Evolutionary conservation across 192 early-diverging fungal genomes (phyloP), one percentile per base, ranked within the genome.

Genomic region (Umbelopsis sp.): DNA sequence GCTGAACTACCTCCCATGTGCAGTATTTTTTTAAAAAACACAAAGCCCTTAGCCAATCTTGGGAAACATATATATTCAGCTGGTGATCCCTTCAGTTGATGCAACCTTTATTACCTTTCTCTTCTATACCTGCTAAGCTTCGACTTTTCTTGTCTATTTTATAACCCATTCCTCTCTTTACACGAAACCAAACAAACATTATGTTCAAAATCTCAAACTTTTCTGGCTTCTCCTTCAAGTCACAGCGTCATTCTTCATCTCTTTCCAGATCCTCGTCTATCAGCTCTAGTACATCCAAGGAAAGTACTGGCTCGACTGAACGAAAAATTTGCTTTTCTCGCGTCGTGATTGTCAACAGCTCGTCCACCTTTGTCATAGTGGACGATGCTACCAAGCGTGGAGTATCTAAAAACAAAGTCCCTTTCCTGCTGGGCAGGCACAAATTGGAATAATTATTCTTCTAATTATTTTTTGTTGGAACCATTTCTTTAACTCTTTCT

Each of bases 261-360:
- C 31, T 62, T 5, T 62, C 56, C 20, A 62, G 56, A 62, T 29
- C 56, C 14, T 62, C 56, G 0, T 62, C 56, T 16, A 14, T 62
- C 7, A 62, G 56, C 31, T 62, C 56, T 34, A 32, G 29, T 7
- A 34, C 56, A 22, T 62, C 56, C 16, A 32, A 32, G 11, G 26
- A 17, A 2, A 62, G 56, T 17, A 32, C n/a, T 10, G 26, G 56
- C 29, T 62, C 56, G n/a, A 62, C 68, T 24, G 20, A 45, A 53
- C 22, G 68, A 51, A 50, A 70, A 34, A 21, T 70, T 26, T 47
- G 68, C 68, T 70, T 70, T 26, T 70, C 68, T 24, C 68, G 49
- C 26, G 45, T 70, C 9, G 68, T 70, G 29, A 70, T 70, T 54
- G 68, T 70, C 25, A 70, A 70, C 32, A 44, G 45, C 31, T 54